Conservation (phyloP, 2,329 filamentous ascomycete species). For the Pseudodiploospora longispora region DNA sequence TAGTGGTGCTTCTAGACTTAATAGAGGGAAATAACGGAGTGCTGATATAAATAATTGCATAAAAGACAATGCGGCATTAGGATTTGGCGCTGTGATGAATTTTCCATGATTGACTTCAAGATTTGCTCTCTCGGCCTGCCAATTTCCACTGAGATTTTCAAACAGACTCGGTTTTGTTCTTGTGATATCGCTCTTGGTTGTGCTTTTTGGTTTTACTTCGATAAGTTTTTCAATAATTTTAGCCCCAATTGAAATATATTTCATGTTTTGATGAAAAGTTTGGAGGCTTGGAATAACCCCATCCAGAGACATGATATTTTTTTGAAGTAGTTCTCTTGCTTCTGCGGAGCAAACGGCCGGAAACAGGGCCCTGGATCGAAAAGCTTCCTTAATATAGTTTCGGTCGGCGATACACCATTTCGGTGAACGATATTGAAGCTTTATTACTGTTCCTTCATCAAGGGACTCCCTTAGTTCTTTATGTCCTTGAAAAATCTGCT, state of each 20-base stretch:
- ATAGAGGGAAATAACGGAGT: conserved; percentile 3
- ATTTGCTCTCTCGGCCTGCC: not conserved
- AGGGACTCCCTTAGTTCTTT: conserved; percentile 1
- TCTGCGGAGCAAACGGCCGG: not conserved
- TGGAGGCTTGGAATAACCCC: conserved; percentile 3
- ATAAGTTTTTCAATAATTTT: conserved; percentile 7
- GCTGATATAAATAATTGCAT: conserved; percentile 6
- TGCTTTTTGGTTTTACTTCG: conserved; percentile 1
- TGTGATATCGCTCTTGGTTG: not conserved
- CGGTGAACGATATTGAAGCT: conserved; percentile 1
- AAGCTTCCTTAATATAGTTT: not conserved
- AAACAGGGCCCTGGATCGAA: not conserved
- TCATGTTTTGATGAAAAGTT: conserved; percentile 7
- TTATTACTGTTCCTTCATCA: not conserved
- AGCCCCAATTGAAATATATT: conserved; percentile 4
- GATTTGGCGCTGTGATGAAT: not conserved
- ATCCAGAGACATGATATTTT: conserved; percentile 1
- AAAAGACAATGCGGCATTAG: not conserved
- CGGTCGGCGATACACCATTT: not conserved
- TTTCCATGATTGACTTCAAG: not conserved
- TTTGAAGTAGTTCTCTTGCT: not conserved
- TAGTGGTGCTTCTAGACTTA: conserved; percentile 2
- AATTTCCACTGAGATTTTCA: conserved; percentile 2
- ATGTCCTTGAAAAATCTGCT: not conserved
- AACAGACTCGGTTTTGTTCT: conserved; percentile 1